A percentile compares a stretch with the other conserved stretches of the same genome.
Evolutionary conservation across 768 basidiomycete species (phyloP).

Genomic region (Macrolepiota dolichaula): DNA sequence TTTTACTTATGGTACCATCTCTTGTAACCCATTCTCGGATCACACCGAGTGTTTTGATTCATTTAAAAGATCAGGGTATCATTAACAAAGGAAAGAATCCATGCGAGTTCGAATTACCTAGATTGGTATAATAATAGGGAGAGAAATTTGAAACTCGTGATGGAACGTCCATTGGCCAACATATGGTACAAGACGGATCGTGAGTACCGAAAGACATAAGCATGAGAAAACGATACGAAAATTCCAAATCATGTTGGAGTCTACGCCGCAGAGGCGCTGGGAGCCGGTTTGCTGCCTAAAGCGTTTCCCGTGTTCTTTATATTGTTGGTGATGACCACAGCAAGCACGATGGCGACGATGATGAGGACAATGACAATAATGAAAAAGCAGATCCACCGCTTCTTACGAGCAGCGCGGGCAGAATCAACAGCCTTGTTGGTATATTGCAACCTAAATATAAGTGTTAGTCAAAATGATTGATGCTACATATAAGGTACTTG

Average conservation of each 20-base stretch:
- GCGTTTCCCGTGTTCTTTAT: constrained; percentile 26
- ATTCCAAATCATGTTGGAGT: not conserved
- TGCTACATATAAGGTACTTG: constrained; percentile 30
- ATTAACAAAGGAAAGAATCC: constrained; percentile 5
- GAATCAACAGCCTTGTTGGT: constrained; percentile 85
- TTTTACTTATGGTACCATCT: not conserved
- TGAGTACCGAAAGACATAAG: not conserved
- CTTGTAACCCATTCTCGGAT: not conserved
- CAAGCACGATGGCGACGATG: constrained; percentile 61
- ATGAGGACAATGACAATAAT: constrained; percentile 64
- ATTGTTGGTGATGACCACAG: constrained; percentile 48
- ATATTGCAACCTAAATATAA: constrained; percentile 60
- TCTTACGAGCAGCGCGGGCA: constrained; percentile 86
- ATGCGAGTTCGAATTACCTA: constrained; percentile 4
- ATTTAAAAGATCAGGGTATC: constrained; percentile 6
- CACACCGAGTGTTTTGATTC: not conserved
- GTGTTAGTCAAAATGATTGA: constrained; percentile 6
- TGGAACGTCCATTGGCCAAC: not conserved
- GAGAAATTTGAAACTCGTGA: not conserved
- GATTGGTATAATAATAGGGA: constrained; percentile 6
- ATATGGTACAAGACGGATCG: not conserved
- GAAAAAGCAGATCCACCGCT: constrained; percentile 96
- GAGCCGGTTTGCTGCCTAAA: not conserved
- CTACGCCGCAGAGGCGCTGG: not conserved
- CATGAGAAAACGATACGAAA: constrained; percentile 4